Evolutionary conservation across 179 eudicot species (phyloP).

Genomic region (Corrigiola litoralis): DNA sequence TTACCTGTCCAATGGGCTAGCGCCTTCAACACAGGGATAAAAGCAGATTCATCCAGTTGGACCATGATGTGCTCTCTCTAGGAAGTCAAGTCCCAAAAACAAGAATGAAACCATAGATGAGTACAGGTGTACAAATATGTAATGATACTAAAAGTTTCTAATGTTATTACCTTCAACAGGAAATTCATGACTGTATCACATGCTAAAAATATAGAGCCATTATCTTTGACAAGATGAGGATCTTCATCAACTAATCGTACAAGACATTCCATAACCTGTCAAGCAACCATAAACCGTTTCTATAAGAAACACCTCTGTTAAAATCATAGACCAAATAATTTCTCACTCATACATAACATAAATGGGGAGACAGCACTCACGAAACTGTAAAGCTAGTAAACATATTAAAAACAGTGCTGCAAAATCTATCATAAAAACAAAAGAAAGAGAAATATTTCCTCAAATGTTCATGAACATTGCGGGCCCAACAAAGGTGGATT

Average conservation of each 20-base stretch:
- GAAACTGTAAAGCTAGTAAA: too few species aligned
- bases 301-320: background rate
- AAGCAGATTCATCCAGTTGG: slow-evolving; percentile 45
- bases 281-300: background rate
- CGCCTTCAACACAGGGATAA: slow-evolving; percentile 56
- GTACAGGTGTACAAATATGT: background rate
- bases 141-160: background rate
- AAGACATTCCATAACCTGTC: slow-evolving; percentile 71
- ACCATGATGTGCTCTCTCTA: slow-evolving; percentile 52
- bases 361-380: too few species aligned
- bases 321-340: too few species aligned
- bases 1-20: slow-evolving; percentile 73
- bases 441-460: too few species aligned
- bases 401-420: too few species aligned
- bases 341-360: too few species aligned
- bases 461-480: too few species aligned
- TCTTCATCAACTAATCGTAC: slow-evolving; percentile 45
- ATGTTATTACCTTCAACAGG: slow-evolving; percentile 63
- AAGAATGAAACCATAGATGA: background rate
- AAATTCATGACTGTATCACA: slow-evolving; percentile 83
- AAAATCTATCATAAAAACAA: too few species aligned
- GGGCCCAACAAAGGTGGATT: too few species aligned
- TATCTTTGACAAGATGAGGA: slow-evolving; percentile 33
- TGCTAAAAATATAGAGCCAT: slow-evolving; percentile 56
- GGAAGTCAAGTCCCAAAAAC: slow-evolving; percentile 15